Base-by-base conservation (phyloP, 192 early-diverging fungal species). In the Cladochytrium replicatum region DNA sequence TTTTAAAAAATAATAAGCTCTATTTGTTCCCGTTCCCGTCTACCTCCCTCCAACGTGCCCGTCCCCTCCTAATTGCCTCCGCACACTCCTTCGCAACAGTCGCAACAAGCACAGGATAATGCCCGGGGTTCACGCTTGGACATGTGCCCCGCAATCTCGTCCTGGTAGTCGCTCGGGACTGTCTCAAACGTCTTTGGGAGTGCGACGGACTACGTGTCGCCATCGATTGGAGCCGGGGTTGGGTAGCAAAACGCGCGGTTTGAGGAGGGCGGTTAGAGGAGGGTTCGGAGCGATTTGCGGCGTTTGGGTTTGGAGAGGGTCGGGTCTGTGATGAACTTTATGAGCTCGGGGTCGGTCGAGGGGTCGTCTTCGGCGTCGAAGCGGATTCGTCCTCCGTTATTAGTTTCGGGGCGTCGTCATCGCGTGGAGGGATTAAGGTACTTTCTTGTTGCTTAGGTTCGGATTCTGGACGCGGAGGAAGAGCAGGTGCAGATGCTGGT, bases 141-240 rank as follows among this genome's bases (percentile, higher is more conserved):
- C 60, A 68, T 68, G 38, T 68, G 66, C 9, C 52, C 66, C 4
- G 19, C 29, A 15, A 68, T 68, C 42, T 68, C 66, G 32, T 68
- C 57, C 17, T 32, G 19, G 13, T 13, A 41, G 41, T 67, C 60
- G 7, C 13, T 38, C 2, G 32, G 38, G 9, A 63, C 39, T 5
- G 48, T 26, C 9, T 32, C 41, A 43, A 63, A 68, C 25, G 63
- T n/a, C n/a, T n/a, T n/a, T n/a, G n/a, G 49, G 22, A 32, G 2
- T 6, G 3, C 21, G 31, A 31, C 26, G 66, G 60, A 4, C 55
- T 59, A 0, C 45, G 52, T 26, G 34, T 32, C 25, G 52, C 50
- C 45, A 67, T 58, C 0, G 58, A 50, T 50, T 11, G 23, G 41
- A 40, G 1, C n/a, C n/a, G 26, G 48, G 22, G 55, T 45, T 34